Percentiles rank a stretch among this genome's conserved stretches.
Conservation (phyloP, 164 flowering plant species). For the grape (Vitis vinifera) region ASM3070453v1 NC_081805.1:2470001-2470500, state of each 20-base stretch:
- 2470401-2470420: constrained; percentile 49
- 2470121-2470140: not conserved
- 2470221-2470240: constrained; percentile 69
- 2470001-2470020: too few species aligned
- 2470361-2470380: constrained; percentile 53
- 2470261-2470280: not conserved
- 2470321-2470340: constrained; percentile 78
- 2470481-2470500: constrained; percentile 74
- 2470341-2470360: constrained; percentile 55
- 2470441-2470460: constrained; percentile 81
- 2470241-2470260: not conserved
- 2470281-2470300: constrained; percentile 1
- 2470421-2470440: constrained; percentile 69
- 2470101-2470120: too few species aligned
- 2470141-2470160: constrained; percentile 49
- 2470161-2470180: constrained; percentile 88
- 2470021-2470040: too few species aligned
- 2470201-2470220: constrained; percentile 83
- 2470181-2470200: constrained; percentile 59
- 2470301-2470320: constrained; percentile 40
- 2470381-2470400: constrained; percentile 51
- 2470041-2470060: too few species aligned
- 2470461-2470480: constrained; percentile 62
- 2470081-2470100: too few species aligned
- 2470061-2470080: too few species aligned